Evolutionary conservation across 2,329 filamentous ascomycete genomes (phyloP).

Genomic region (Colletotrichum plurivorum): DNA sequence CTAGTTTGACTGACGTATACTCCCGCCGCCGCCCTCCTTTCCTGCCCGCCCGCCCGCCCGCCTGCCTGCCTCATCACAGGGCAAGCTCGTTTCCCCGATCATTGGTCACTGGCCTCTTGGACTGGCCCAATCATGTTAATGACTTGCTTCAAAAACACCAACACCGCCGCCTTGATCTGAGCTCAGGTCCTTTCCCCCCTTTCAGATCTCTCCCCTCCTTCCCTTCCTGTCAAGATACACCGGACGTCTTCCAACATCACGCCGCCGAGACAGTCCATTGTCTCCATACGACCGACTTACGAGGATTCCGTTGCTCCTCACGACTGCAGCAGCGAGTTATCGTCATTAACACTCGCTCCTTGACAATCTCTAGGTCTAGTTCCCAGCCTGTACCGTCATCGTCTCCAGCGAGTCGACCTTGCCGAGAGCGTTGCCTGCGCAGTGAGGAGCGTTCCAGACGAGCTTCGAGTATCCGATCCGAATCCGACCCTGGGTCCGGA

Average conservation of each 20-base stretch:
- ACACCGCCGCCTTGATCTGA: constrained; percentile 57
- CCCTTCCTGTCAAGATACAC: constrained; percentile 41
- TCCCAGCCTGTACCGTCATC: neutral
- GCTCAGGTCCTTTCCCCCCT: constrained; percentile 41
- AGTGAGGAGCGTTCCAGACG: constrained; percentile 10
- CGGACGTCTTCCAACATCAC: constrained; percentile 23
- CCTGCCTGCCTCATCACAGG: constrained; percentile 33
- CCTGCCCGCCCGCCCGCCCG: constrained; percentile 42
- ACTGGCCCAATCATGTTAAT: constrained; percentile 62
- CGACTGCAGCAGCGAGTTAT: constrained; percentile 1
- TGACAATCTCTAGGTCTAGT: constrained; percentile 4
- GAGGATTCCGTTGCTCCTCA: constrained; percentile 11
- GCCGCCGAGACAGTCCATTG: constrained; percentile 13
- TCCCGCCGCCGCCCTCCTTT: constrained; percentile 49
- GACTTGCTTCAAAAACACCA: constrained; percentile 55
- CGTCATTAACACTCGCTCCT: constrained; percentile 8
- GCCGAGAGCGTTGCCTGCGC: constrained; percentile 11
- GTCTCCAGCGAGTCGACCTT: constrained; percentile 22
- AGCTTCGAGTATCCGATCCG: constrained; percentile 26
- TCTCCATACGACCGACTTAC: constrained; percentile 13
- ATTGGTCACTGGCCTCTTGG: constrained; percentile 56
- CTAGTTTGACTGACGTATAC: constrained; percentile 56
- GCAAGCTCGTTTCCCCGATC: constrained; percentile 49
- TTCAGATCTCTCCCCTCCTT: constrained; percentile 51
- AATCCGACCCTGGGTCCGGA: constrained; percentile 13